These are phyloP conservation scores for Neurospora sp. DNA, from an alignment of 495 filamentous ascomycete genomes.

Conservation along the genomic window DNA sequence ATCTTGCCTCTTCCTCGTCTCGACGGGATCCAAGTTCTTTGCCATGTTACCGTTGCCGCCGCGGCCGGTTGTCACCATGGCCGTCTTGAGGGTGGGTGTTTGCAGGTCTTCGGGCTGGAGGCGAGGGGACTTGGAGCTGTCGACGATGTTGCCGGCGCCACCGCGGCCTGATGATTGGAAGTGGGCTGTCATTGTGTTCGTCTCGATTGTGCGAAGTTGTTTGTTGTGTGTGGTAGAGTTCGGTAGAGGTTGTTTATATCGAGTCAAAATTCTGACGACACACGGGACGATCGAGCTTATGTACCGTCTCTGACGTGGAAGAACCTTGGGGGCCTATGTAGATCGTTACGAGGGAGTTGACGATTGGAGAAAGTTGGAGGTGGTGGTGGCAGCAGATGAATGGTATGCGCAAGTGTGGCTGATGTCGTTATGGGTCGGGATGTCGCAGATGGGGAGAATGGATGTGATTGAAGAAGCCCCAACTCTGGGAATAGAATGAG, in stretches of 20 bases:
- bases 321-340: not conserved
- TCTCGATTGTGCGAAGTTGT: not conserved
- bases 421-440: not conserved
- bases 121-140: conserved; percentile 38
- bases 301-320: not conserved
- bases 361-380: not conserved
- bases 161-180: conserved; percentile 41
- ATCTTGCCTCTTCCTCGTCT: conserved; percentile 74
- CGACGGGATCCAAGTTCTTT: conserved; percentile 49
- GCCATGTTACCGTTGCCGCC: conserved; percentile 64
- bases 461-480: not conserved
- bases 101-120: conserved; percentile 51
- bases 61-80: conserved; percentile 71
- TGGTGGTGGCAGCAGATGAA: not conserved
- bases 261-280: not conserved
- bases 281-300: not conserved
- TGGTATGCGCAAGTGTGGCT: not conserved
- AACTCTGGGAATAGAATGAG: not conserved
- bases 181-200: conserved; percentile 20
- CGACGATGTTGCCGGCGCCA: conserved; percentile 66
- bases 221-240: not conserved
- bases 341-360: not conserved
- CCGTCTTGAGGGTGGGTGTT: conserved; percentile 73
- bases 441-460: not conserved
- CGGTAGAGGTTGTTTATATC: too few species aligned